Evolutionary conservation across 768 basidiomycete species (phyloP).

Genomic region (Leccinum barrowsii): DNA sequence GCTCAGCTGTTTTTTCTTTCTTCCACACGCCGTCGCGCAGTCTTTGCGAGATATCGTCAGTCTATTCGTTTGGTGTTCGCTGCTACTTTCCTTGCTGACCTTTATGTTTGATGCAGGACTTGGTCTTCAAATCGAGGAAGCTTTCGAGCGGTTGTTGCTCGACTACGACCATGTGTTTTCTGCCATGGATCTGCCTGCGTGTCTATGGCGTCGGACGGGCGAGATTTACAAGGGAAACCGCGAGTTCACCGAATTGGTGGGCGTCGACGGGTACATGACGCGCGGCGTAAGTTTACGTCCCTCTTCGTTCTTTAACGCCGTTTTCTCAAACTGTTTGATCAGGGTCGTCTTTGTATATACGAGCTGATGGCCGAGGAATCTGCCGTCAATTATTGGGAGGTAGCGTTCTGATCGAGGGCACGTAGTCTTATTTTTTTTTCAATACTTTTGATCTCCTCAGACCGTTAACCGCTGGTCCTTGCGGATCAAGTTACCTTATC

Average conservation of each 20-base stretch:
- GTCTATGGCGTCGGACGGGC: slow-evolving; percentile 93
- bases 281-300: slow-evolving; percentile 59
- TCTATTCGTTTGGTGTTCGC: not conserved
- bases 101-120: slow-evolving; percentile 49
- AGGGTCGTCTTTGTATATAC: slow-evolving; percentile 93
- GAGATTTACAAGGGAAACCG: slow-evolving; percentile 99
- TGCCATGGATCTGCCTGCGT: slow-evolving; percentile 96
- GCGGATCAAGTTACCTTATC: no score
- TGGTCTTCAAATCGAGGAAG: slow-evolving; percentile 94
- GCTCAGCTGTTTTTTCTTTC: not conserved
- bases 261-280: slow-evolving; percentile 83
- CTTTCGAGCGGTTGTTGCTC: slow-evolving; percentile 89
- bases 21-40: no score
- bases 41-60: not conserved
- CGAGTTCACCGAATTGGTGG: slow-evolving; percentile 89
- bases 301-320: not conserved
- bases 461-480: no score
- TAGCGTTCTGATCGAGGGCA: slow-evolving; percentile 27
- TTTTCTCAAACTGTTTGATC: slow-evolving; percentile 1
- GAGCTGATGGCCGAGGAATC: slow-evolving; percentile 98
- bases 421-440: no score
- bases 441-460: no score
- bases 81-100: not conserved
- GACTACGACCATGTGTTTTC: slow-evolving; percentile 94
- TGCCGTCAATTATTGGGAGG: slow-evolving; percentile 98